Conservation (phyloP, 306 rosid genomes). For the Quercus suber region DNA sequence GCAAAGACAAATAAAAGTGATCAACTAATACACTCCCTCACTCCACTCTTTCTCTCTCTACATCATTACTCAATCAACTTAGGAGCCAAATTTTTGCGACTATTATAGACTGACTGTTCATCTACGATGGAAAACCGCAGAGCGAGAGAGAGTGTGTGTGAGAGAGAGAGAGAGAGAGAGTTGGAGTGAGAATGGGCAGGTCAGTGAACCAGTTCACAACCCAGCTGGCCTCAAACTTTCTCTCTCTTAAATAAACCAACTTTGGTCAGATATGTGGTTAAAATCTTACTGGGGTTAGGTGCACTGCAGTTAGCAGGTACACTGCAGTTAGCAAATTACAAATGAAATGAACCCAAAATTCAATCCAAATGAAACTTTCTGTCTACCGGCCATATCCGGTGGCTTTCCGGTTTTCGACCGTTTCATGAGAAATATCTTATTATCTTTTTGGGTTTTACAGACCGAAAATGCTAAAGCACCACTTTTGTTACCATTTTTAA, state of each 20-base stretch:
- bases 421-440: conserved; percentile 17
- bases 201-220: conserved; percentile 49
- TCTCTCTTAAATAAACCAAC: conserved; percentile 53
- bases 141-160: neutral
- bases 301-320: conserved; percentile 27
- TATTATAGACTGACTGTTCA: conserved; percentile 19
- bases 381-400: conserved; percentile 35
- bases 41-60: conserved; percentile 28
- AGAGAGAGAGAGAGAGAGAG: neutral
- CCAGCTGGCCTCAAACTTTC: conserved; percentile 28
- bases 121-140: conserved; percentile 22
- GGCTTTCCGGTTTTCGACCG: conserved; percentile 43
- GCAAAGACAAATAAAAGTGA: conserved; percentile 4
- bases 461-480: too few relatives aligned
- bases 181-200: neutral
- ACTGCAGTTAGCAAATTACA: conserved; percentile 13
- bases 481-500: too few relatives aligned
- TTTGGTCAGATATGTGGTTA: conserved; percentile 42
- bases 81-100: neutral
- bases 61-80: conserved; percentile 38
- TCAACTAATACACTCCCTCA: conserved; percentile 7
- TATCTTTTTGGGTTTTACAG: neutral
- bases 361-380: conserved; percentile 47
- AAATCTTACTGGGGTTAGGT: conserved; percentile 67
- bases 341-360: conserved; percentile 61